Evolutionary conservation across 441 rosid genomes (phyloP).

Genomic region (Adansonia grandidieri): DNA sequence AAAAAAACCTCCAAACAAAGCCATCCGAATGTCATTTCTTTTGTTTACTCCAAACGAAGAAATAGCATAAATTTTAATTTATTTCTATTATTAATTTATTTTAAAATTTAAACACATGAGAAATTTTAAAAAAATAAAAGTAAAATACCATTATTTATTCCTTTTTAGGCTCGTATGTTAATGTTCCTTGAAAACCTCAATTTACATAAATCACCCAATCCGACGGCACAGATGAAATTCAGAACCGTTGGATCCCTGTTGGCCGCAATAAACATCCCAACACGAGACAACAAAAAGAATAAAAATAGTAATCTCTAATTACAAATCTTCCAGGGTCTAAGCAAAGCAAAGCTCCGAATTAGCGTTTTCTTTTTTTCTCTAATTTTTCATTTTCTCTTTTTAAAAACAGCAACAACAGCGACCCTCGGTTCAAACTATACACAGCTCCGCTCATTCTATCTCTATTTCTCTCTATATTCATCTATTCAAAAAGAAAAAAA

Average conservation of each 20-base stretch:
- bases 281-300: not conserved
- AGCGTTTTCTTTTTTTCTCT: not conserved
- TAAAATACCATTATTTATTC: not conserved
- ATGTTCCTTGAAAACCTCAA: not conserved
- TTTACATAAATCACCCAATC: conserved; percentile 30
- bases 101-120: not conserved
- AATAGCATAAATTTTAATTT: not conserved
- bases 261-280: not conserved
- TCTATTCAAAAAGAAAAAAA: not conserved
- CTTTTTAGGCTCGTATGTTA: not conserved
- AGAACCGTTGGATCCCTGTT: not conserved
- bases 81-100: too few relatives aligned
- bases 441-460: not conserved
- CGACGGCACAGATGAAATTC: conserved; percentile 26
- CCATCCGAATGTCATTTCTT: conserved; percentile 1
- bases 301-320: conserved; percentile 10
- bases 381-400: not conserved
- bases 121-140: too few relatives aligned
- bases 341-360: conserved; percentile 16
- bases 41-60: conserved; percentile 24
- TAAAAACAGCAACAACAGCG: not conserved
- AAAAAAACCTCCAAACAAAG: not conserved
- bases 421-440: not conserved
- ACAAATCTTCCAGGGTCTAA: conserved; percentile 31
- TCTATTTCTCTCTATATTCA: conserved; percentile 2